phyloP scores from a whole-genome alignment of 345 rosid genomes.

The Linum lewisii region DNA sequence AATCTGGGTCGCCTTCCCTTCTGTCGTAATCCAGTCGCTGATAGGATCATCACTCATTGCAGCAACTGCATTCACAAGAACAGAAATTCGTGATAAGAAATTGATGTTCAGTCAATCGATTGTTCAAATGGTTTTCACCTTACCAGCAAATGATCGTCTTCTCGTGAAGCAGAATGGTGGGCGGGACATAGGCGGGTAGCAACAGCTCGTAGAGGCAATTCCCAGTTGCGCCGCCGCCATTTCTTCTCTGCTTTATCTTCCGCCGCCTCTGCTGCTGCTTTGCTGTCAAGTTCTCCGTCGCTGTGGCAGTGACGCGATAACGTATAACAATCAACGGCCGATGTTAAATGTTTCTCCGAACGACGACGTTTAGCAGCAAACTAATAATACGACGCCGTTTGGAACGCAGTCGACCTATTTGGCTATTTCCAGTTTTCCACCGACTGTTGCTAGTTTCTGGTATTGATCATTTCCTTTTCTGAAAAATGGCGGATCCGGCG shows the following conservation, averaged over 20 bases:
- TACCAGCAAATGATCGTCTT: constrained; percentile 40
- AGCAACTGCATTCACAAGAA: constrained; percentile 33
- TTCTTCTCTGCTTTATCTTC: constrained; percentile 10
- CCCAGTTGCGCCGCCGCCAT: constrained; percentile 31
- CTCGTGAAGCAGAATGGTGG: constrained; percentile 29
- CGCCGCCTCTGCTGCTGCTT: neutral
- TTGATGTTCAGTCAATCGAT: neutral
- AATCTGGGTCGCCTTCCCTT: constrained; percentile 74
- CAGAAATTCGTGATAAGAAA: neutral
- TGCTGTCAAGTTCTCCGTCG: neutral
- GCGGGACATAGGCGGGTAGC: constrained; percentile 28
- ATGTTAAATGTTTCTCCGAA: too few relatives aligned
- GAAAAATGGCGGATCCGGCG: constrained; percentile 42
- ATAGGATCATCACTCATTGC: constrained; percentile 80
- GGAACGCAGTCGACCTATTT: too few relatives aligned
- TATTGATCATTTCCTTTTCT: neutral
- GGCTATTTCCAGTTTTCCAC: too few relatives aligned
- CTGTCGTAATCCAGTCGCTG: constrained; percentile 69
- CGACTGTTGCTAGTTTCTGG: too few relatives aligned
- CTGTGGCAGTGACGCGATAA: neutral
- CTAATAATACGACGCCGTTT: neutral
- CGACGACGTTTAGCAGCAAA: too few relatives aligned
- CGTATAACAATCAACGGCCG: neutral
- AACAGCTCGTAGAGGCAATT: constrained; percentile 24
- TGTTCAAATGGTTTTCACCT: constrained; percentile 12